Conservation (phyloP, 148 eudicot genomes). For the Vaccinium myrtillus region DNA sequence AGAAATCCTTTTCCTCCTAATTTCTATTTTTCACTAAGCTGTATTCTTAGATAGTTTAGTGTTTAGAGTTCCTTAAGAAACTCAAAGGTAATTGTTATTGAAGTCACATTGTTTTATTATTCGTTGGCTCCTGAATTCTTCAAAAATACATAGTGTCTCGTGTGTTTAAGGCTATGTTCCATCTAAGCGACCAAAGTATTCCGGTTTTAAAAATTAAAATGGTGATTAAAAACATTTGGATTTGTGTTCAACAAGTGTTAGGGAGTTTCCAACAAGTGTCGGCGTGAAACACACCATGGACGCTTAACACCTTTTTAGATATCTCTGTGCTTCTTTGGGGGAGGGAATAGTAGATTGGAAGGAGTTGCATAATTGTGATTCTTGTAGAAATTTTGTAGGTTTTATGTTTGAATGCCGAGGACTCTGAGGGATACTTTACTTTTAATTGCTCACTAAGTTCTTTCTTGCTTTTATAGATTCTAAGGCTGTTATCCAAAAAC, state of each 20-base stretch:
- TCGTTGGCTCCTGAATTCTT: not conserved
- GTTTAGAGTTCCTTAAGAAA: slow-evolving; percentile 3
- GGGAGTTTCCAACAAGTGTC: not conserved
- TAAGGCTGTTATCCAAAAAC: not conserved
- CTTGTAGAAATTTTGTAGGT: not conserved
- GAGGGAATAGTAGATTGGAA: not conserved
- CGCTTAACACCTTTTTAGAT: not conserved
- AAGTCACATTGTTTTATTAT: not conserved
- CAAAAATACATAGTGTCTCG: not conserved
- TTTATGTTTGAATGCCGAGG: not conserved
- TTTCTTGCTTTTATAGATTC: not conserved
- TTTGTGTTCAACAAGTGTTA: not conserved
- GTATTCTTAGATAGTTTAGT: not conserved
- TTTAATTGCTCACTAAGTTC: not conserved
- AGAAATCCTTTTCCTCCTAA: not conserved
- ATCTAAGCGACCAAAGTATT: not conserved
- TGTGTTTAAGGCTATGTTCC: not conserved
- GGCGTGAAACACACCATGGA: not conserved
- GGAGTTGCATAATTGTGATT: not conserved
- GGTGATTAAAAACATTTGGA: not conserved
- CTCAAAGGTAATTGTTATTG: not conserved
- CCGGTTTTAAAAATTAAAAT: not conserved
- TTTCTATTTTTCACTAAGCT: not conserved
- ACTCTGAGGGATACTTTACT: not conserved
- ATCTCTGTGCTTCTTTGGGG: not conserved